phyloP scores from a whole-genome alignment of 768 basidiomycete species.

The Psilocybe cyanescens region DNA sequence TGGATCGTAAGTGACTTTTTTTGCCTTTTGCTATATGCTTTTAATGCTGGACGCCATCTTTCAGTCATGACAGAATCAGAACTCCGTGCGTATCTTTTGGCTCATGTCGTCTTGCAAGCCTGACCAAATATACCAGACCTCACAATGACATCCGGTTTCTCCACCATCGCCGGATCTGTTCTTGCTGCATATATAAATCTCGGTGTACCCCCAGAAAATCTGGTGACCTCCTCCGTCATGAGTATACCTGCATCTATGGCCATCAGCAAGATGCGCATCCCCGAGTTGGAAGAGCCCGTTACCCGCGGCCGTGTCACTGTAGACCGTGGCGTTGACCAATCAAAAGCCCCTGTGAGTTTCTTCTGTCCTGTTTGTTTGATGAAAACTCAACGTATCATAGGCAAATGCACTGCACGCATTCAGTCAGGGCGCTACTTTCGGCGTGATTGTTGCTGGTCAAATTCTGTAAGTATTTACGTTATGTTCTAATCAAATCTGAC shows the following conservation, averaged over 20 bases:
- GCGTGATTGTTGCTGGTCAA: constrained; percentile 85
- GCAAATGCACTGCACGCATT: constrained; percentile 90
- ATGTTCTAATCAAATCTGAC: constrained; percentile 56
- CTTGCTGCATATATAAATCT: constrained; percentile 81
- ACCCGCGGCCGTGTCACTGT: constrained; percentile 82
- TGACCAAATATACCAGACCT: constrained; percentile 45
- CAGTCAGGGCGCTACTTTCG: constrained; percentile 82
- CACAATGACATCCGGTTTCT: constrained; percentile 91
- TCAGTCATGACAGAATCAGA: constrained; percentile 55
- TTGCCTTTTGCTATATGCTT: background rate
- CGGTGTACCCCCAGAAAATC: constrained; percentile 79
- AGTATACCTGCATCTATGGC: constrained; percentile 94
- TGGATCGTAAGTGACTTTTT: constrained; percentile 51
- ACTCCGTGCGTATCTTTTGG: constrained; percentile 49
- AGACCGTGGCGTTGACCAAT: constrained; percentile 69
- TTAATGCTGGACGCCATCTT: constrained; percentile 57
- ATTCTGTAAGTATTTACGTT: constrained; percentile 71
- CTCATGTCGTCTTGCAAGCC: background rate
- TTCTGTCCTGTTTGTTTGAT: constrained; percentile 18
- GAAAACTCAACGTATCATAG: constrained; percentile 25
- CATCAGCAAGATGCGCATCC: constrained; percentile 86
- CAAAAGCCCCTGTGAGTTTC: constrained; percentile 51
- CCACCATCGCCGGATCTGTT: constrained; percentile 92
- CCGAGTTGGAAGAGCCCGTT: constrained; percentile 84
- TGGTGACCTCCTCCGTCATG: constrained; percentile 92